phyloP scores from a whole-genome alignment of 495 filamentous ascomycete genomes.

The Daldinia childiae region DNA sequence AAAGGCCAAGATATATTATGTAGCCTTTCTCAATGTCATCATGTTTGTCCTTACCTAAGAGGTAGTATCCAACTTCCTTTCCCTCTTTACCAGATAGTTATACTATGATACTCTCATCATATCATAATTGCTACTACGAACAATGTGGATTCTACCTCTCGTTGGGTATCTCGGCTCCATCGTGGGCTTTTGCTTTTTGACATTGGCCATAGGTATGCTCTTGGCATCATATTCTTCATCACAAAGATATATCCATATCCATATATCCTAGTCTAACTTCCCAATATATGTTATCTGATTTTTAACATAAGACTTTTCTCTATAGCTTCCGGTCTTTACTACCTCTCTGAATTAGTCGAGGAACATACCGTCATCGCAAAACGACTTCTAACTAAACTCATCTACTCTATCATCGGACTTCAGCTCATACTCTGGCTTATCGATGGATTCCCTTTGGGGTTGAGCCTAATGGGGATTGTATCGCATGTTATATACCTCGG shows the following conservation, averaged over 20 bases:
- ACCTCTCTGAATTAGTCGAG: conserved; percentile 96
- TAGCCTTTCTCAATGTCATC: conserved; percentile 3
- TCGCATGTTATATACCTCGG: conserved; percentile 90
- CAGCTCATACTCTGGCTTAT: conserved; percentile 79
- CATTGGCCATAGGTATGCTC: conserved; percentile 83
- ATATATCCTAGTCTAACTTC: neutral
- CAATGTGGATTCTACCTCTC: conserved; percentile 91
- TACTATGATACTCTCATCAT: conserved; percentile 33
- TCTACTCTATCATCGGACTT: conserved; percentile 81
- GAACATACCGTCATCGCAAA: conserved; percentile 95
- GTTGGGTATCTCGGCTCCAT: conserved; percentile 88
- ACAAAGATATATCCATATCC: too few species aligned
- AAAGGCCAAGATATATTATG: neutral
- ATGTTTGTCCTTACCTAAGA: conserved; percentile 10
- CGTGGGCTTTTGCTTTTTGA: conserved; percentile 91
- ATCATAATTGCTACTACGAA: conserved; percentile 34
- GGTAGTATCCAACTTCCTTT: conserved; percentile 14
- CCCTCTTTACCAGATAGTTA: conserved; percentile 3
- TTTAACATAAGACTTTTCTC: conserved; percentile 8
- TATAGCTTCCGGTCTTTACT: conserved; percentile 93
- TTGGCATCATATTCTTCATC: neutral
- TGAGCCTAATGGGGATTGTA: conserved; percentile 77
- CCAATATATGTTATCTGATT: neutral
- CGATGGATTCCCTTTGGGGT: conserved; percentile 81
- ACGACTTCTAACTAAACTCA: conserved; percentile 80